A percentile compares a stretch with the other conserved stretches of the same genome.
Evolutionary conservation across 495 filamentous ascomycete genomes (phyloP).

Genomic region (Aspergillus egyptiacus): DNA sequence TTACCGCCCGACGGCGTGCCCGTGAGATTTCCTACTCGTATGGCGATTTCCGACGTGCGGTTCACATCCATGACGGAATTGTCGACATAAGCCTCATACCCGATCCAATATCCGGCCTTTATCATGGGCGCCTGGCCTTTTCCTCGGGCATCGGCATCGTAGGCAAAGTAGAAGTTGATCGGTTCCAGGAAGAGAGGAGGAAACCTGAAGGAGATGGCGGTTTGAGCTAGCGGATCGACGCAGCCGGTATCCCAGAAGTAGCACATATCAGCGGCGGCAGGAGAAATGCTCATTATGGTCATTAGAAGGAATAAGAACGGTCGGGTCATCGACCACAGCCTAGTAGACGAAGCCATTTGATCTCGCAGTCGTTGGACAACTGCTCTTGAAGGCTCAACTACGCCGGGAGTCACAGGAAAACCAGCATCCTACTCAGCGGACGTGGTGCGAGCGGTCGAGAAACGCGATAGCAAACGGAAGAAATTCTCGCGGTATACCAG

Average conservation of each 20-base stretch:
- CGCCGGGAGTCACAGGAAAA: neutral
- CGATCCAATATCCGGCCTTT: slow-evolving; percentile 39
- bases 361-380: slow-evolving; percentile 9
- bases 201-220: slow-evolving; percentile 32
- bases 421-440: slow-evolving; percentile 19
- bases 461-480: neutral
- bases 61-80: slow-evolving; percentile 30
- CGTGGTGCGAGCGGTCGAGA: neutral
- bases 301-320: slow-evolving; percentile 19
- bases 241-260: slow-evolving; percentile 37
- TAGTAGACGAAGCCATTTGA: slow-evolving; percentile 21
- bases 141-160: slow-evolving; percentile 31
- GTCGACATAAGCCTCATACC: slow-evolving; percentile 33
- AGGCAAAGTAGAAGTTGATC: slow-evolving; percentile 36
- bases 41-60: slow-evolving; percentile 35
- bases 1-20: slow-evolving; percentile 31
- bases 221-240: slow-evolving; percentile 41
- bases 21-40: slow-evolving; percentile 40
- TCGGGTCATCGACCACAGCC: slow-evolving; percentile 12
- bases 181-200: slow-evolving; percentile 35
- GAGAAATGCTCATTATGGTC: slow-evolving; percentile 18
- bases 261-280: slow-evolving; percentile 30
- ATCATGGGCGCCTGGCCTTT: slow-evolving; percentile 36
- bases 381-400: slow-evolving; percentile 16
- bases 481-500: neutral